phyloP scores from a whole-genome alignment of 176 grass and related monocot genomes.

The Oropetium thomaeum region DNA sequence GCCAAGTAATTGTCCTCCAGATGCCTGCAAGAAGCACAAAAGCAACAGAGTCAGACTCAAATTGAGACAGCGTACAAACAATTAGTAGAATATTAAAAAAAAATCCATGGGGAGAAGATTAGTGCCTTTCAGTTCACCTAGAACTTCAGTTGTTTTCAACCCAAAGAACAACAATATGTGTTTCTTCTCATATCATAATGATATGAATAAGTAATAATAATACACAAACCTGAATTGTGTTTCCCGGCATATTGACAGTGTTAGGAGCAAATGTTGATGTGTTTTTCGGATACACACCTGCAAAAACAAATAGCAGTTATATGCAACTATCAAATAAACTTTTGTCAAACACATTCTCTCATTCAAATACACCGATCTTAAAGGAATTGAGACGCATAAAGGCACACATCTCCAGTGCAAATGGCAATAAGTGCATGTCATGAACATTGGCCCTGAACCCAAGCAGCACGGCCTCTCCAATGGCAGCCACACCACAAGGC shows the following conservation, averaged over 20 bases:
- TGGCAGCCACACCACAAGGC: too few species aligned
- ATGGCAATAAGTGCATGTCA: not conserved
- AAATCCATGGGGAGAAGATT: not conserved
- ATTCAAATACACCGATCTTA: conserved; percentile 14
- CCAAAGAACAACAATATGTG: conserved; percentile 11
- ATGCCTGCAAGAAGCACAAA: conserved; percentile 52
- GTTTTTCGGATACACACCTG: conserved; percentile 68
- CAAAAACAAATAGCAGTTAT: conserved; percentile 37
- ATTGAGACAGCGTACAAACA: not conserved
- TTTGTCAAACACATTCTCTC: conserved; percentile 29
- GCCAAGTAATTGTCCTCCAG: conserved; percentile 64
- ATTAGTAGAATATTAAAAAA: not conserved
- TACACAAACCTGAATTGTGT: conserved; percentile 69
- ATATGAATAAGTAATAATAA: conserved; percentile 8
- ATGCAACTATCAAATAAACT: conserved; percentile 4
- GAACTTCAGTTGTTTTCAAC: conserved; percentile 29
- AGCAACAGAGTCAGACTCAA: not conserved
- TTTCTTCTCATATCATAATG: conserved; percentile 17
- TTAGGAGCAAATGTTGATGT: conserved; percentile 57
- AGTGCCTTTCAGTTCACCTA: not conserved
- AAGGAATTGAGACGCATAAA: not conserved
- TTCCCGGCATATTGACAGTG: conserved; percentile 48
- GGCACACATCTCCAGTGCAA: not conserved
- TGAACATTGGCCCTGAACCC: too few species aligned
- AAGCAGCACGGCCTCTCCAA: too few species aligned